Base-by-base conservation (phyloP, 148 eudicot genomes). In the Chenopodium quinoa region DNA sequence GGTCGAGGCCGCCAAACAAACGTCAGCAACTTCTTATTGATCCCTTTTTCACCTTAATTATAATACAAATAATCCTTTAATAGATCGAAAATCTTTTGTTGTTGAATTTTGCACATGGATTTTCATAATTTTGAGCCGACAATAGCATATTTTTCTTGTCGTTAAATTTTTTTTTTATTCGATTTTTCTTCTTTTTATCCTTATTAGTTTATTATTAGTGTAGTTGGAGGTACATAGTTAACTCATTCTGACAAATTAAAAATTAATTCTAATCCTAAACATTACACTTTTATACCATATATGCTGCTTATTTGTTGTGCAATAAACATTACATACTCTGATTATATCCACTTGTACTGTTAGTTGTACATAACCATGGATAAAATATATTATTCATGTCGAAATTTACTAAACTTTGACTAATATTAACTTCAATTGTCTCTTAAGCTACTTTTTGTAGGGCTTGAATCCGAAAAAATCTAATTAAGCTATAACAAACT, bases 91-190 rank as follows among this genome's bases (percentile, higher is more conserved):
- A 80, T 79, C 85, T 86, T 78, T 44, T 66, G 72, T 67, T 84
- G 77, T 84, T 78, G 56, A 76, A 75, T 79, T 79, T 62, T 75
- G 83, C 86, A 80, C 91, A 87, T 86, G 88, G 88, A 87, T 86
- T 72, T 79, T 31, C 85, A 75, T 79, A 78, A 85, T 85, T 80
- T 89, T 73, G 76, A 81, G 84, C 86, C 86, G 73, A 76, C 77
- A 78, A 58, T 80, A 79, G 66, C 83, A 85, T 81, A 88, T 88
- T 81, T 79, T 64, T 46, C 47, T 66, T 52, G 31, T 83, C 69
- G 64, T 69, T 78, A 74, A 78, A 62, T 7, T 75, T 48, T 52
- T 69, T 78, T 78, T 34, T 46, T 80, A 65, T 16, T 78, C 27
- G 23, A 25, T 14, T 68, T 47, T 66, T 69, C 17, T 37, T 72